Evolutionary conservation across 108 stramenopile genomes (phyloP), one percentile per base, ranked within the genome.

Genomic region (Stephanodiscus minutulus): DNA sequence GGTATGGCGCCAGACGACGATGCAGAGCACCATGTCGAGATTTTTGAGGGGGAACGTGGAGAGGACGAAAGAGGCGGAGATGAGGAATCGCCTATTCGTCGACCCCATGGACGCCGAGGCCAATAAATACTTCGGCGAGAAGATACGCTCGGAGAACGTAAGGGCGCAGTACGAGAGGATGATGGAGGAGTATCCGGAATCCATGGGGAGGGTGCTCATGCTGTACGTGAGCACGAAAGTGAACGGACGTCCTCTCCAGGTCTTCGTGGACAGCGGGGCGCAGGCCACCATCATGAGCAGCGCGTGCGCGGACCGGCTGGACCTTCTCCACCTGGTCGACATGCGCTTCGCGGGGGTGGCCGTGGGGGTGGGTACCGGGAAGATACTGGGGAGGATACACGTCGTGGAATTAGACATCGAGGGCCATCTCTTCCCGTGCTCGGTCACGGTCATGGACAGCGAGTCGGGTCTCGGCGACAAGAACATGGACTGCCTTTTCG

Each of bases 231-330:
- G 91, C 68, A 87, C 92, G 44, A 83, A 86, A 49, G 96, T 97
- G 36, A 96, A 96, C 67, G 74, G 73, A 9, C 83, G 91, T 48
- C 73, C 82, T 3, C 49, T 98, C 7, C 94, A 96, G 61, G 91
- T 96, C 24, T 99, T 99, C 84, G 97, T 98, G 15, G 98, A 99
- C 77, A 82, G 81, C 46, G 98, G 98, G 8, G 98, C 98, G 27
- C 98, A 99, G 76, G 84, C 15, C 37, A 96, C 97, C 17, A 93
- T 97, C 74, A 96, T 97, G 97, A 82, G 79, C 37, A 75, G 72
- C 46, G 61, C 54, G 17, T 93, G 87, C 70, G 97, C 97, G 31
- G 83, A 84, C 31, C 61, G 87, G 36, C 91, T 94, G 58, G 91
- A 85, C 11, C 72, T 98, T 18, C 55, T 84, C 25, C 92, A 96